Percentiles rank a stretch among this genome's conserved stretches.
These are phyloP conservation scores for Odontarrhena argentea DNA, from an alignment of 345 rosid species.

Conservation along the genomic window DNA sequence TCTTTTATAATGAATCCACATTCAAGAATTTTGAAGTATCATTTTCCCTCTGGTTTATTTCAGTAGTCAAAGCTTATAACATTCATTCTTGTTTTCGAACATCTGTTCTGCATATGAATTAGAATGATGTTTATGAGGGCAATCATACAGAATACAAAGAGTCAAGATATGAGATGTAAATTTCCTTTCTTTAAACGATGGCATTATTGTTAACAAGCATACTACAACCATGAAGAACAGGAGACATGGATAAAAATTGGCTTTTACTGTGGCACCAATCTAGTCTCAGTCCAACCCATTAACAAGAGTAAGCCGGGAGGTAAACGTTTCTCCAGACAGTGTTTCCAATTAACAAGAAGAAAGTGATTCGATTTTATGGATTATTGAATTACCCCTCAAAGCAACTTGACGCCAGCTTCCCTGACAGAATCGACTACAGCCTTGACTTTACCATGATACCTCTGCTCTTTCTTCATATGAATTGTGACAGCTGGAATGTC, in stretches of 20 bases:
- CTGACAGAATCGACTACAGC: conserved; percentile 78
- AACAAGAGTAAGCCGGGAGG: background rate
- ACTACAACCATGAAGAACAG: background rate
- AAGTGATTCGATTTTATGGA: background rate
- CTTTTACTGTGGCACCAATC: conserved; percentile 17
- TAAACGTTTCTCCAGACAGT: background rate
- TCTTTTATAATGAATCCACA: too few species aligned
- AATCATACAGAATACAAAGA: too few species aligned
- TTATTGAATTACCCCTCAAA: conserved; percentile 34
- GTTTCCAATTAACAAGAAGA: background rate
- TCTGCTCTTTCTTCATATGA: conserved; percentile 69
- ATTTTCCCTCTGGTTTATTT: background rate
- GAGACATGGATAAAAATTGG: conserved; percentile 11
- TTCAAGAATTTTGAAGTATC: too few species aligned
- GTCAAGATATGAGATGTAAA: too few species aligned
- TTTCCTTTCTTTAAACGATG: too few species aligned
- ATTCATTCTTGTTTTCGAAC: background rate
- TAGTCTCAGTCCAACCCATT: conserved; percentile 3
- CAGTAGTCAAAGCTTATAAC: conserved; percentile 20
- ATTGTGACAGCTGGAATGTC: conserved; percentile 73
- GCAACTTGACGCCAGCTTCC: conserved; percentile 66
- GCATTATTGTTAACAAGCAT: too few species aligned
- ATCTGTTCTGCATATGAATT: background rate
- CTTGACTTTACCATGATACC: conserved; percentile 86
- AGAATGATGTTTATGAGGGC: too few species aligned